phyloP scores from a whole-genome alignment of 139 green algal species.

The Auxenochlorella protothecoides region DNA sequence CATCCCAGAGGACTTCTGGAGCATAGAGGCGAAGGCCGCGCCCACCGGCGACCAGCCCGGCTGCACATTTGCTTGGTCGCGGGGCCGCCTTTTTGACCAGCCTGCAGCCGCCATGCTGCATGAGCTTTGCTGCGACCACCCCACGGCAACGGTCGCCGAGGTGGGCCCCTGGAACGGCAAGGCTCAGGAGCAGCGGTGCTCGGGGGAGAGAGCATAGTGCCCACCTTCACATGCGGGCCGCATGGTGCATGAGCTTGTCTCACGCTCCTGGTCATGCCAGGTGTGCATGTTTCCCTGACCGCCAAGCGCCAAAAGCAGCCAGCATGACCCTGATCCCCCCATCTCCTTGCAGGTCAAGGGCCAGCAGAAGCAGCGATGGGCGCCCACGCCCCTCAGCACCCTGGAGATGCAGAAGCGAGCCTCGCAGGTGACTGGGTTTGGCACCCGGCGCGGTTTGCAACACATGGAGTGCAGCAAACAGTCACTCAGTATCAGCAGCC shows the following conservation, averaged over 20 bases:
- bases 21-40: slow-evolving; percentile 30
- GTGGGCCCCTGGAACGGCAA: slow-evolving; percentile 6
- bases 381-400: slow-evolving; percentile 81
- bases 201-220: no score
- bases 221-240: no score
- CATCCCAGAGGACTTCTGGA: slow-evolving; percentile 88
- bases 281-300: no score
- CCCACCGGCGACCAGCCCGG: neutral
- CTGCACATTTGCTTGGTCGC: slow-evolving; percentile 64
- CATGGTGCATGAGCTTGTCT: no score
- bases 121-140: slow-evolving; percentile 52
- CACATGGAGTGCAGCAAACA: no score
- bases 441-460: neutral
- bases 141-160: slow-evolving; percentile 45
- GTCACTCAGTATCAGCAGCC: no score
- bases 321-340: no score
- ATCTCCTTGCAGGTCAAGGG: slow-evolving; percentile 31
- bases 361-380: slow-evolving; percentile 33
- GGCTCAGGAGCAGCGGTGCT: no score
- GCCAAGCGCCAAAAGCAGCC: no score
- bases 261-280: no score
- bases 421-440: slow-evolving; percentile 21
- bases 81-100: slow-evolving; percentile 80
- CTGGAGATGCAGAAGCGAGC: slow-evolving; percentile 92
- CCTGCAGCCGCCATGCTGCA: slow-evolving; percentile 60